A percentile compares a stretch with the other conserved stretches of the same genome.
These are phyloP conservation scores for Penicillium paradoxum DNA, from an alignment of 495 filamentous ascomycete species.

Conservation along the genomic window DNA sequence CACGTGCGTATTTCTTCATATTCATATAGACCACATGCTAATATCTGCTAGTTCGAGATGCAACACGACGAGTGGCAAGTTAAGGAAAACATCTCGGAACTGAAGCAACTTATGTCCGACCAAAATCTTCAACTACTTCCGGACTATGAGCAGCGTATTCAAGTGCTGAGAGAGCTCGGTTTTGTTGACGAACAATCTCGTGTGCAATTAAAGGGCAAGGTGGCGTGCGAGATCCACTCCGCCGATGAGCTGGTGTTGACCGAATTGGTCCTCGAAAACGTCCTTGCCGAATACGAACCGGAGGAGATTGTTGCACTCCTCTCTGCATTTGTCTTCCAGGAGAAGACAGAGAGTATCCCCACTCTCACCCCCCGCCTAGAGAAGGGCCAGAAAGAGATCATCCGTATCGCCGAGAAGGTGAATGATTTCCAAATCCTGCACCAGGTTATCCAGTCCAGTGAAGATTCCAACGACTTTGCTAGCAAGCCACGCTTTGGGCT, in stretches of 20 bases:
- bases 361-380: constrained; percentile 81
- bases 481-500: constrained; percentile 82
- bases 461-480: constrained; percentile 89
- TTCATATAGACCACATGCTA: background rate
- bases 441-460: constrained; percentile 83
- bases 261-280: constrained; percentile 92
- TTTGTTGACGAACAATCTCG: constrained; percentile 82
- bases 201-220: constrained; percentile 94
- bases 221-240: constrained; percentile 97
- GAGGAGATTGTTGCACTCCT: constrained; percentile 95
- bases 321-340: constrained; percentile 96
- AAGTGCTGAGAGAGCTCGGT: constrained; percentile 80
- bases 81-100: constrained; percentile 78
- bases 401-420: constrained; percentile 83
- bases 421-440: constrained; percentile 80
- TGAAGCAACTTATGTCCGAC: constrained; percentile 86
- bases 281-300: constrained; percentile 89
- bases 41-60: constrained; percentile 65
- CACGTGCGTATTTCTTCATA: constrained; percentile 59
- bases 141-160: constrained; percentile 93
- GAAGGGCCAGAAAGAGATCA: constrained; percentile 77
- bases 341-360: constrained; percentile 83
- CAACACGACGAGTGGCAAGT: constrained; percentile 92
- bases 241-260: constrained; percentile 97
- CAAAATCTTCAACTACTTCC: constrained; percentile 96